A percentile compares a stretch with the other conserved stretches of the same genome.
Conservation (phyloP, 2,329 filamentous ascomycete species). For the Ceratocystis ficicola region DNA sequence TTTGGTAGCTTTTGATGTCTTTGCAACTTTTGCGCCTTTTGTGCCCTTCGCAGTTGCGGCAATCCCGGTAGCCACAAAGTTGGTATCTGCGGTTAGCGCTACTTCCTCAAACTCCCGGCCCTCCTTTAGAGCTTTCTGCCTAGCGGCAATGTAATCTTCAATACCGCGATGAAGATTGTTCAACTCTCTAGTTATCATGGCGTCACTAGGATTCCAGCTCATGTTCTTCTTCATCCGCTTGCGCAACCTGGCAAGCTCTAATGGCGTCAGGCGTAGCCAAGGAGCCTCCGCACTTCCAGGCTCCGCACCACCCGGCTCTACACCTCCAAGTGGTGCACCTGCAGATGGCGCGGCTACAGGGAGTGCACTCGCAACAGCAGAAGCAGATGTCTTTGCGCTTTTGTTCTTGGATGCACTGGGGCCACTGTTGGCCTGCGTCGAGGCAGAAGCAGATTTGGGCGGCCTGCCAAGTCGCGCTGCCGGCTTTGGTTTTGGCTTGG, state of each 20-base stretch:
- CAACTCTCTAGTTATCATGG: conserved; percentile 72
- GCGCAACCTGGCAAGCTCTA: conserved; percentile 54
- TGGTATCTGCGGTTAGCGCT: conserved; percentile 26
- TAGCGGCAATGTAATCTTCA: conserved; percentile 49
- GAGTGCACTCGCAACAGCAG: conserved; percentile 11
- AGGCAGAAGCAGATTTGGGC: conserved; percentile 24
- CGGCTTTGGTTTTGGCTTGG: conserved; percentile 16
- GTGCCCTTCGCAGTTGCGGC: conserved; percentile 26
- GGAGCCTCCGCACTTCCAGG: conserved; percentile 48
- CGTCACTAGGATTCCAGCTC: conserved; percentile 71
- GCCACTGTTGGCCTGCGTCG: conserved; percentile 10
- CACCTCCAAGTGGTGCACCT: conserved; percentile 38
- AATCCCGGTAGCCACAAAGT: conserved; percentile 27
- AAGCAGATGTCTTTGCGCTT: not conserved
- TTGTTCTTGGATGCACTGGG: conserved; percentile 24
- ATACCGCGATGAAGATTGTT: conserved; percentile 56
- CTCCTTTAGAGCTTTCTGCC: conserved; percentile 51
- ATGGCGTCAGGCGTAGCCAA: conserved; percentile 53
- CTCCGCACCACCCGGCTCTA: conserved; percentile 39
- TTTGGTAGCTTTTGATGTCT: too few species aligned
- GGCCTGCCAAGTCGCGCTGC: conserved; percentile 22
- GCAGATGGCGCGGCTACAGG: conserved; percentile 34
- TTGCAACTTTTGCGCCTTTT: too few species aligned
- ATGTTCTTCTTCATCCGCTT: conserved; percentile 91
- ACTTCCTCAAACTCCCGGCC: conserved; percentile 44